A percentile compares a stretch with the other conserved stretches of the same genome.
phyloP scores from a whole-genome alignment of 352 stramenopile species.

The Globisporangium perplexum region DNA sequence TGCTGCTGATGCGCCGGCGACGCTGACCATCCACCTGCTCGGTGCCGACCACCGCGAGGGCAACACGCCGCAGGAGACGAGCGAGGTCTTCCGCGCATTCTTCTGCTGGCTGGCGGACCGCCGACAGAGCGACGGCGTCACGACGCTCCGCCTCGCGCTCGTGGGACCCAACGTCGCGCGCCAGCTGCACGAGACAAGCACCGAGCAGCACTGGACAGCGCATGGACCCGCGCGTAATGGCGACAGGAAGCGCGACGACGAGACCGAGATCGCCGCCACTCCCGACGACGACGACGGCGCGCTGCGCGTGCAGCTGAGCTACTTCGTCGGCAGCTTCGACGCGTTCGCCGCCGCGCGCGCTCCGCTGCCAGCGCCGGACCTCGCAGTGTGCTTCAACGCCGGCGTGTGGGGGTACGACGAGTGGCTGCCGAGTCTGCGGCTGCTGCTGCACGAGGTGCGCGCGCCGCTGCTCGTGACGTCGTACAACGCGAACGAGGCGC shows the following conservation, averaged over 20 bases:
- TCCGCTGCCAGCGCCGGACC: constrained; percentile 41
- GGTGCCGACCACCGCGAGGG: constrained; percentile 77
- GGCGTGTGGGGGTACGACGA: constrained; percentile 87
- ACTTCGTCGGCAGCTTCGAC: constrained; percentile 74
- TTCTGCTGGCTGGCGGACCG: constrained; percentile 23
- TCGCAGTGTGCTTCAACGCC: constrained; percentile 81
- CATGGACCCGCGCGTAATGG: neutral
- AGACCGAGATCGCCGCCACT: too few species aligned
- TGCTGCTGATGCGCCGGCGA: neutral
- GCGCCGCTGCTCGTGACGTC: constrained; percentile 74
- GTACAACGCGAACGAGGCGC: constrained; percentile 80
- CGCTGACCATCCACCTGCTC: constrained; percentile 59
- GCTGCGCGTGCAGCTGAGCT: constrained; percentile 33
- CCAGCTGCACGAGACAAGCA: constrained; percentile 31
- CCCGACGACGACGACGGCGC: neutral
- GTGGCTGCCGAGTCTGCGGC: constrained; percentile 66
- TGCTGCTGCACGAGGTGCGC: constrained; percentile 49
- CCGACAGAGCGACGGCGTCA: constrained; percentile 18
- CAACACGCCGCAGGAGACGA: constrained; percentile 49
- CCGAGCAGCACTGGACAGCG: neutral
- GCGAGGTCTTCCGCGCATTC: constrained; percentile 49
- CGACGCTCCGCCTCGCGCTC: constrained; percentile 50
- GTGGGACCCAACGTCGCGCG: constrained; percentile 69
- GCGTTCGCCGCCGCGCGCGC: constrained; percentile 38
- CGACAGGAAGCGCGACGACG: too few species aligned